Percentiles rank a stretch among this genome's conserved stretches.
Conservation (phyloP, 2,329 filamentous ascomycete species). For the Teratosphaeria nubilosa region DNA sequence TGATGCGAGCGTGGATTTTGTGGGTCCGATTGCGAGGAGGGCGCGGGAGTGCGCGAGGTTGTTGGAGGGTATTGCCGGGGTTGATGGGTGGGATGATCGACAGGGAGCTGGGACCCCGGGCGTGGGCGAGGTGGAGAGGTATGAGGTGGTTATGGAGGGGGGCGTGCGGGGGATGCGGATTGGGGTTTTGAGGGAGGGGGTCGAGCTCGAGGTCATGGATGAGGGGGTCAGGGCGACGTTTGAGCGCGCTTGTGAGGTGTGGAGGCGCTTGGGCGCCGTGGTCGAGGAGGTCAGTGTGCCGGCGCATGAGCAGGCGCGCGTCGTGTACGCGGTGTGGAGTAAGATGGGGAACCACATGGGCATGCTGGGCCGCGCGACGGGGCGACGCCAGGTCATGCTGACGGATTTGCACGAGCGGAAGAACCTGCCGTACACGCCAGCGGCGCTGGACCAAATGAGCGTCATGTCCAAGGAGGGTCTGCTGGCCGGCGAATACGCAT, state of each 20-base stretch:
- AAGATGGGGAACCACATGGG: neutral
- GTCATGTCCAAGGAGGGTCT: neutral
- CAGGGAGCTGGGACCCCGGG: conserved; percentile 23
- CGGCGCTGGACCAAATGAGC: neutral
- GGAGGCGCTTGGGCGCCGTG: conserved; percentile 32
- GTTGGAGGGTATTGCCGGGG: conserved; percentile 38
- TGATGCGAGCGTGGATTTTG: conserved; percentile 36
- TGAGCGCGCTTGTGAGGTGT: conserved; percentile 25
- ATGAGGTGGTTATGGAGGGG: conserved; percentile 15
- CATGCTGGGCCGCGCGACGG: neutral
- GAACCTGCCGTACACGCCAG: conserved; percentile 24
- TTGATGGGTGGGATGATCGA: conserved; percentile 37
- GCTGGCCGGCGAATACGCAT: neutral
- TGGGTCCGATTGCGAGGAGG: conserved; percentile 36
- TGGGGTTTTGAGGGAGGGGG: conserved; percentile 36
- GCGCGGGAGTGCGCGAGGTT: conserved; percentile 36
- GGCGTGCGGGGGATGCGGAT: conserved; percentile 22
- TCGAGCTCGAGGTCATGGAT: conserved; percentile 28
- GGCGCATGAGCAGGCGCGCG: conserved; percentile 33
- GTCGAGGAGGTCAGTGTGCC: conserved; percentile 37
- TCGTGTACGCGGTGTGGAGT: neutral
- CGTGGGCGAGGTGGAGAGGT: conserved; percentile 19
- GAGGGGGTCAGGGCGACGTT: conserved; percentile 30
- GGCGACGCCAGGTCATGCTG: neutral
- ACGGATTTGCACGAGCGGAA: conserved; percentile 16